These are phyloP conservation scores for Tremella fuciformis DNA, from an alignment of 768 basidiomycete species.

Conservation along the genomic window DNA sequence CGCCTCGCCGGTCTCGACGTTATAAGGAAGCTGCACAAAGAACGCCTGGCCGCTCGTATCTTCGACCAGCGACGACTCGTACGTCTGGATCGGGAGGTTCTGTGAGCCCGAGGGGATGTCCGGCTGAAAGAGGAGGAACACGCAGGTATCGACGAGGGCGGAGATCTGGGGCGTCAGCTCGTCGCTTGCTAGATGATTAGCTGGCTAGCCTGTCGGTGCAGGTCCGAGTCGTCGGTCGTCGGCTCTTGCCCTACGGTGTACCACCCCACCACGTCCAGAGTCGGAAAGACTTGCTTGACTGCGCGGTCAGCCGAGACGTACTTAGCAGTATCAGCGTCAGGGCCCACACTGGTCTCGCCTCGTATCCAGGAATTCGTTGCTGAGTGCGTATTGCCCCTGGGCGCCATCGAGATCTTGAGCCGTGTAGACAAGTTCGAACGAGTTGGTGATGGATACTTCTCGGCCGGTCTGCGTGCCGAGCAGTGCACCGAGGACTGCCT, in stretches of 20 bases:
- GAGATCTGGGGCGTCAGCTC: slow-evolving; percentile 64
- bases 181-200: slow-evolving; percentile 2
- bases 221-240: slow-evolving; percentile 67
- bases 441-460: slow-evolving; percentile 95
- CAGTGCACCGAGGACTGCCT: slow-evolving; percentile 86
- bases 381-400: slow-evolving; percentile 7
- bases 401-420: slow-evolving; percentile 54
- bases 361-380: slow-evolving; percentile 75
- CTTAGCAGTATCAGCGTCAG: not conserved
- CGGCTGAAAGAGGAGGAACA: slow-evolving; percentile 67
- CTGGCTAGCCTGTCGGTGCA: slow-evolving; percentile 74
- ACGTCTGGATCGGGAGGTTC: slow-evolving; percentile 89
- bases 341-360: slow-evolving; percentile 80
- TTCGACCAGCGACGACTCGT: slow-evolving; percentile 78
- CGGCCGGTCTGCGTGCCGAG: slow-evolving; percentile 91
- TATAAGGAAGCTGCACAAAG: slow-evolving; percentile 80
- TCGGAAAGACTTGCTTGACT: slow-evolving; percentile 99
- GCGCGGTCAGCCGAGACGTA: slow-evolving; percentile 13
- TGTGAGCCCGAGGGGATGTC: slow-evolving; percentile 55
- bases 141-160: slow-evolving; percentile 77
- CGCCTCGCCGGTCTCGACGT: slow-evolving; percentile 94
- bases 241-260: slow-evolving; percentile 82
- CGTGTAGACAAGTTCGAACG: slow-evolving; percentile 77
- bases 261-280: slow-evolving; percentile 96
- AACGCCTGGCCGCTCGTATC: slow-evolving; percentile 57